Conservation (phyloP, 1,139 yeast species). For the Hyphopichia burtonii region DNA sequence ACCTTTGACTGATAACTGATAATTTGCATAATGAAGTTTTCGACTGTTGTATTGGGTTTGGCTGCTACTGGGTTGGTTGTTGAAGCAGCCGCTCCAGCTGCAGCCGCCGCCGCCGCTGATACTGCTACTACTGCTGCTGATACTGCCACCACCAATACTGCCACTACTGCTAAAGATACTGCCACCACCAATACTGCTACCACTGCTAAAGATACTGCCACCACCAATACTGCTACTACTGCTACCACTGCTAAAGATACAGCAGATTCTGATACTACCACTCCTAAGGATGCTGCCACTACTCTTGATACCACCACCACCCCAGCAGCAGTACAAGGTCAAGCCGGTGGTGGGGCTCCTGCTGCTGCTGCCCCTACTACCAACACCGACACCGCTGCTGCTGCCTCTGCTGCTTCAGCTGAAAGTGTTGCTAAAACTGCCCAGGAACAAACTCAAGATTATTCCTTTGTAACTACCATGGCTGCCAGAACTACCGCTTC, state of each 20-base stretch:
- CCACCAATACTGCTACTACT: conserved; percentile 11
- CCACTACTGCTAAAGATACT: conserved; percentile 10
- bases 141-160: conserved; percentile 10
- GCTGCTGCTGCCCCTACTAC: conserved; percentile 1
- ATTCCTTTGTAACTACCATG: not conserved
- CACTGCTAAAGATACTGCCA: conserved; percentile 10
- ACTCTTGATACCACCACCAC: conserved; percentile 8
- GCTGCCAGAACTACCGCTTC: conserved; percentile 7
- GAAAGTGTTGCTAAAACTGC: conserved; percentile 4
- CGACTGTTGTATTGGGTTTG: too few species aligned
- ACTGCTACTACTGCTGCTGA: conserved; percentile 10
- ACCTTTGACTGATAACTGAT: too few species aligned
- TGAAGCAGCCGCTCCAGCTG: conserved; percentile 7
- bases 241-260: conserved; percentile 10
- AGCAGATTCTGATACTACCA: conserved; percentile 10
- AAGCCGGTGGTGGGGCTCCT: not conserved
- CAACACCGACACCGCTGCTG: conserved; percentile 5
- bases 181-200: conserved; percentile 11
- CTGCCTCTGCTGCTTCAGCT: conserved; percentile 9
- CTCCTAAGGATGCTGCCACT: conserved; percentile 2
- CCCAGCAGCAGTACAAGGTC: conserved; percentile 8
- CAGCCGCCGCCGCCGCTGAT: conserved; percentile 8
- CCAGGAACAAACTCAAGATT: conserved; percentile 6
- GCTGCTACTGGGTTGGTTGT: conserved; percentile 11
- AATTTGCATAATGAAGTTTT: too few species aligned